Conservation (phyloP, 371 early-diverging fungal species). For the Nosema bombycis region DNA sequence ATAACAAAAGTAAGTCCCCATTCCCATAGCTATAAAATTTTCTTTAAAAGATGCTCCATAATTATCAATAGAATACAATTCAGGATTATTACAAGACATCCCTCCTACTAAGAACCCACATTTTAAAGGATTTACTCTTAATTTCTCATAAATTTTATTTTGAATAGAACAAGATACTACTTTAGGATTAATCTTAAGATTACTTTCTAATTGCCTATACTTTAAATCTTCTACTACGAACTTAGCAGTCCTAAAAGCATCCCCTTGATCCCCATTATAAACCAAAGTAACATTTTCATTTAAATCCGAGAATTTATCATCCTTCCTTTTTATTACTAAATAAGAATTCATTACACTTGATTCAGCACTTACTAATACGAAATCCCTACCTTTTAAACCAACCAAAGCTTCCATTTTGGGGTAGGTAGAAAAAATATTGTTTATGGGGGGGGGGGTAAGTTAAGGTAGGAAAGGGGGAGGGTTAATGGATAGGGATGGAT, state of each 20-base stretch:
- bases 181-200: slow-evolving; percentile 38
- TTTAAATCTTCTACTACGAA: slow-evolving; percentile 39
- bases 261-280: slow-evolving; percentile 55
- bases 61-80: slow-evolving; percentile 47
- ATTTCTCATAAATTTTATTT: slow-evolving; percentile 31
- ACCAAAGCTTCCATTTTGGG: slow-evolving; percentile 39
- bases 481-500: no score
- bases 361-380: slow-evolving; percentile 38
- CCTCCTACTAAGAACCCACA: slow-evolving; percentile 45
- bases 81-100: slow-evolving; percentile 10
- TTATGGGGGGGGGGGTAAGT: no score
- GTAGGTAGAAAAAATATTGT: no score
- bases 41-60: slow-evolving; percentile 53
- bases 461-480: no score
- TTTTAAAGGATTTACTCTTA: slow-evolving; percentile 44
- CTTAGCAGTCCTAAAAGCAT: slow-evolving; percentile 41
- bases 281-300: slow-evolving; percentile 41
- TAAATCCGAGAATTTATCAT: slow-evolving; percentile 47
- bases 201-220: slow-evolving; percentile 48
- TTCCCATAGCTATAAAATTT: slow-evolving; percentile 52
- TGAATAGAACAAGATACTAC: slow-evolving; percentile 50
- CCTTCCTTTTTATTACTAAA: slow-evolving; percentile 44
- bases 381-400: slow-evolving; percentile 44
- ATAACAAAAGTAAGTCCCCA: slow-evolving; percentile 50
- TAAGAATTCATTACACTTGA: slow-evolving; percentile 19